These are phyloP conservation scores for Mytilinidion resinicola DNA, from an alignment of 495 filamentous ascomycete genomes.

Conservation along the genomic window DNA sequence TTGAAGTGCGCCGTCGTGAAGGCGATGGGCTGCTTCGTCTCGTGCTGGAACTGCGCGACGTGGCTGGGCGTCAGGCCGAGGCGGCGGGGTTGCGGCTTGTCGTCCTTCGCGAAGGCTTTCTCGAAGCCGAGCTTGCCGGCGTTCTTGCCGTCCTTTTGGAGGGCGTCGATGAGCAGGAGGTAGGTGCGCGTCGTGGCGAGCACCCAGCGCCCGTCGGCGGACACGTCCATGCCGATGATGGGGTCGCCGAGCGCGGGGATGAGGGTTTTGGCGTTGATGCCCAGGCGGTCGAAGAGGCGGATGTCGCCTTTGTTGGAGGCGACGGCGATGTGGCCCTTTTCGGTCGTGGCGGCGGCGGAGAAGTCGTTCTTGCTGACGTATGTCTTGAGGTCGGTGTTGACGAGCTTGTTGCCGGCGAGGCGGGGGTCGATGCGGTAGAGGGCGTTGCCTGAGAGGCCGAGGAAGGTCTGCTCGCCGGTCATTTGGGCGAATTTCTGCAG, in stretches of 20 bases:
- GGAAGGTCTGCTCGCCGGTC: slow-evolving; percentile 89
- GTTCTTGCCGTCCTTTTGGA: slow-evolving; percentile 91
- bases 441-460: slow-evolving; percentile 85
- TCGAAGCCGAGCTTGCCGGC: slow-evolving; percentile 97
- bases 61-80: slow-evolving; percentile 81
- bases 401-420: slow-evolving; percentile 82
- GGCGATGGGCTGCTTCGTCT: slow-evolving; percentile 75
- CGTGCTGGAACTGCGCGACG: slow-evolving; percentile 93
- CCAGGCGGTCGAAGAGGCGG: slow-evolving; percentile 89
- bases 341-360: slow-evolving; percentile 85
- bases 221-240: slow-evolving; percentile 91
- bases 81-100: slow-evolving; percentile 88
- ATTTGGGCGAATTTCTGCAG: slow-evolving; percentile 90
- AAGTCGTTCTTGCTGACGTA: slow-evolving; percentile 96
- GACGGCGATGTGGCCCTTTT: slow-evolving; percentile 93
- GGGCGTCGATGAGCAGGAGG: slow-evolving; percentile 81
- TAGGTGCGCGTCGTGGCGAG: slow-evolving; percentile 93
- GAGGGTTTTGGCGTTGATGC: slow-evolving; percentile 94
- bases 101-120: slow-evolving; percentile 82
- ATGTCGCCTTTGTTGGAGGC: slow-evolving; percentile 97
- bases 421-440: slow-evolving; percentile 93
- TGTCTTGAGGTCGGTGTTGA: slow-evolving; percentile 87
- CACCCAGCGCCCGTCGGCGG: slow-evolving; percentile 90
- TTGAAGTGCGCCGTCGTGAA: slow-evolving; percentile 95
- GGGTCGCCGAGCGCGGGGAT: slow-evolving; percentile 93